Conservation (phyloP, 2,329 filamentous ascomycete genomes). For the Hyphodiscus sp. region DNA sequence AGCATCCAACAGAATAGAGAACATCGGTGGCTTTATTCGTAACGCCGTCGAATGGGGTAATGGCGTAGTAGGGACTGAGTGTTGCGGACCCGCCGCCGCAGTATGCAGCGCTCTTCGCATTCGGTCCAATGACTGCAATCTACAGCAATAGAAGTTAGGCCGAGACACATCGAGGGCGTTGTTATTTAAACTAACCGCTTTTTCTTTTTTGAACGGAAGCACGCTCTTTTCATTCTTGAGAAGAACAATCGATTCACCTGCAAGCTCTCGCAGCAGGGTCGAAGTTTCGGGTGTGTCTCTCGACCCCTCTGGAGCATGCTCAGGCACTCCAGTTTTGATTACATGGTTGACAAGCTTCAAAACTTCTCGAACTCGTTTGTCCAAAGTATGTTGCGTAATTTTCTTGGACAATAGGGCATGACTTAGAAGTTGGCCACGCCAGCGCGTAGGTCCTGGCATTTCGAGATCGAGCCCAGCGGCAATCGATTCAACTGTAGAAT, state of each 20-base stretch:
- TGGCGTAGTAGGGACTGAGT: constrained; percentile 53
- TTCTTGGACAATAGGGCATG: constrained; percentile 11
- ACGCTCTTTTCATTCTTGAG: constrained; percentile 53
- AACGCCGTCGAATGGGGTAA: constrained; percentile 66
- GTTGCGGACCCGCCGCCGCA: constrained; percentile 61
- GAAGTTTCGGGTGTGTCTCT: constrained; percentile 23
- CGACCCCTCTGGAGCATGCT: constrained; percentile 14
- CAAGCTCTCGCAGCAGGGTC: constrained; percentile 44
- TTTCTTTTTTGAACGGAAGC: constrained; percentile 47
- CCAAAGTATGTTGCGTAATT: constrained; percentile 8
- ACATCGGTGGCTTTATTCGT: constrained; percentile 41
- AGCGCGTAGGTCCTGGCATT: constrained; percentile 45
- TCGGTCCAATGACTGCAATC: constrained; percentile 44
- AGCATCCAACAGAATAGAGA: constrained; percentile 50
- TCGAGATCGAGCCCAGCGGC: constrained; percentile 48
- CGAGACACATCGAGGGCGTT: not conserved
- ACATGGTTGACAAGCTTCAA: constrained; percentile 12
- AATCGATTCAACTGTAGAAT: constrained; percentile 42
- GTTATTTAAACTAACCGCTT: constrained; percentile 18
- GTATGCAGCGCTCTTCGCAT: constrained; percentile 47
- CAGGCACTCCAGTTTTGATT: constrained; percentile 15
- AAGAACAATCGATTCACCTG: constrained; percentile 53
- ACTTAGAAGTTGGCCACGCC: constrained; percentile 6
- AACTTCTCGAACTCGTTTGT: constrained; percentile 9
- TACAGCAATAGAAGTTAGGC: constrained; percentile 6